A percentile compares a stretch with the other conserved stretches of the same genome.
Conservation (phyloP, 495 filamentous ascomycete species). For the Lasiosphaeria miniovina region DNA sequence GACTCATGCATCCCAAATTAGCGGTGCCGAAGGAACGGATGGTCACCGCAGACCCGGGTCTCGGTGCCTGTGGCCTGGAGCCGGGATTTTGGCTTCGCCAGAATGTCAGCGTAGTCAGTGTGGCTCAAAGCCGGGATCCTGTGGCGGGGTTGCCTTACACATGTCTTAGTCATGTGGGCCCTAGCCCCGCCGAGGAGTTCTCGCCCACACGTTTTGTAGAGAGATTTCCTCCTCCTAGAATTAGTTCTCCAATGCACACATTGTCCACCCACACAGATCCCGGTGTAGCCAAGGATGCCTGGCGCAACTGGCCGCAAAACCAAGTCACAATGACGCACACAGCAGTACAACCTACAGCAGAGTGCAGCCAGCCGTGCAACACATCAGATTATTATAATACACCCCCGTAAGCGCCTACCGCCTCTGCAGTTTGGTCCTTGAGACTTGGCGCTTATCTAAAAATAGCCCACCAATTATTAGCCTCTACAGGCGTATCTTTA, state of each 20-base stretch:
- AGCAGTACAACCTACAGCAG: background rate
- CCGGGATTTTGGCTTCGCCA: background rate
- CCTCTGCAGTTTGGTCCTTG: too few relatives aligned
- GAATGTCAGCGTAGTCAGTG: background rate
- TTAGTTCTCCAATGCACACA: too few relatives aligned
- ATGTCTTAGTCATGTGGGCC: too few relatives aligned
- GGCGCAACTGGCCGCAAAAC: background rate
- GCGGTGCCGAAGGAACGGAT: constrained; percentile 3
- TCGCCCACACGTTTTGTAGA: too few relatives aligned
- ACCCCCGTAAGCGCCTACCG: too few relatives aligned
- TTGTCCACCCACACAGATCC: too few relatives aligned
- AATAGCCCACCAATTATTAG: background rate
- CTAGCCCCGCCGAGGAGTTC: too few relatives aligned
- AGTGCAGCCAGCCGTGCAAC: background rate
- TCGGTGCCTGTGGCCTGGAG: background rate
- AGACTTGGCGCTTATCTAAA: too few relatives aligned
- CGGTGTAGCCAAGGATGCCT: background rate
- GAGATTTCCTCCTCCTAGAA: too few relatives aligned
- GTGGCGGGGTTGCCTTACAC: too few relatives aligned
- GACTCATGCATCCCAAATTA: background rate
- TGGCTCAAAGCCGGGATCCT: background rate
- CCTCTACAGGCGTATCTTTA: background rate
- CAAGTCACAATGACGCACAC: background rate
- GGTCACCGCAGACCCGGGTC: constrained; percentile 6
- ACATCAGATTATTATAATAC: too few relatives aligned